Base-by-base conservation (phyloP, 2,329 filamentous ascomycete genomes). In the Exophiala spinifera region DNA sequence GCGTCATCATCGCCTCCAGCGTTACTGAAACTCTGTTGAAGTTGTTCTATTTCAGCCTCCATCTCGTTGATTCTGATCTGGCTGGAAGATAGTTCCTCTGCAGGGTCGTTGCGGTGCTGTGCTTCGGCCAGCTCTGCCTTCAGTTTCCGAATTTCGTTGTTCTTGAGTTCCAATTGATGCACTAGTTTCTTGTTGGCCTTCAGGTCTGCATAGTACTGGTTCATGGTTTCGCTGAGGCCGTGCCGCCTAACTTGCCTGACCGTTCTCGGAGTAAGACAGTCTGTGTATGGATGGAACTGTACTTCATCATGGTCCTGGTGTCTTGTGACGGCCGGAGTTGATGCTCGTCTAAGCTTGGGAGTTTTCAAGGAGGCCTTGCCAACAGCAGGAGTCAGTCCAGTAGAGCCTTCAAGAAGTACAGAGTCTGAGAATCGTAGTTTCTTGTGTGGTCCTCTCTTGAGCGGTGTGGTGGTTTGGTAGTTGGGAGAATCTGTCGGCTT, bases 211-310 rank as follows among this genome's bases (percentile, higher is more conserved):
- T 76, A 67, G 34, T 74, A 68, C 20, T 67, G 63, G 57, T 76
- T 76, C 53, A 75, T 71, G 55, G 77, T 75, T 55, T 76, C 70
- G 51, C 75, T 77, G 44, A 78, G 60, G 3, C 75, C 72, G 48
- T 72, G 67, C 11, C 76, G 70, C 28, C 68, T 64, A 42, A 78
- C 72, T 31, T 74, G 70, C 34, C 76, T 67, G 56, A 72, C 70
- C 1, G 70, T 70, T 17, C 76, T 66, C 4, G 65, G 61, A 47
- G 76, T 73, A 19, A 78, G 60, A 2, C 72, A 68, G 52, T 77
- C 71, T 11, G 70, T 68, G 36, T 76, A 62, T 13, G 76, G 74
- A 7, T 72, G 71, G 51, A 76, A 78, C 46, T 76, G 74, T 3
- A 76, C 48, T n/a, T 69, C 65, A 7, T 65, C 65, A 21, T 68